phyloP scores from a whole-genome alignment of 2,329 filamentous ascomycete species.

The Talaromyces sp. region DNA sequence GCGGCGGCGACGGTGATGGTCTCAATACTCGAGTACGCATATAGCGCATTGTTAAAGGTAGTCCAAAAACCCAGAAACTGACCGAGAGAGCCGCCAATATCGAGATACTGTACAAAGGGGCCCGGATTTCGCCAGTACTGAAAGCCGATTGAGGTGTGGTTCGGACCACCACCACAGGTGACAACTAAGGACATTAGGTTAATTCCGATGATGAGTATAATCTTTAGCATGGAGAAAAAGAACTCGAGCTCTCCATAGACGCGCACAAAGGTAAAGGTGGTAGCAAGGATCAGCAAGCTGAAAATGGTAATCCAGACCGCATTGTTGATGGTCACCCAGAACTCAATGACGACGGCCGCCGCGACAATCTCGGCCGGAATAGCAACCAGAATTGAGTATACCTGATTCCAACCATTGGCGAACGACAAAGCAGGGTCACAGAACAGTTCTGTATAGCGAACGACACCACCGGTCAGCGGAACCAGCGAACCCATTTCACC shows the following conservation, averaged over 20 bases:
- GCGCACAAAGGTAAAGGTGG: slow-evolving; percentile 45
- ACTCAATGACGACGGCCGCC: slow-evolving; percentile 24
- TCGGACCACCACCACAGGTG: slow-evolving; percentile 50
- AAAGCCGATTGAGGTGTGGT: slow-evolving; percentile 48
- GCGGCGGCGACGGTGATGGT: slow-evolving; percentile 53
- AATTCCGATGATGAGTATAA: slow-evolving; percentile 49
- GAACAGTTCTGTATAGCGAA: slow-evolving; percentile 33
- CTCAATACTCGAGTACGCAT: slow-evolving; percentile 54
- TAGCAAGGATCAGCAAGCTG: slow-evolving; percentile 52
- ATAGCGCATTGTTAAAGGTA: slow-evolving; percentile 48
- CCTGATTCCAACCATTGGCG: slow-evolving; percentile 36
- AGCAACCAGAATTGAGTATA: slow-evolving; percentile 28
- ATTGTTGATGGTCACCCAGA: slow-evolving; percentile 48
- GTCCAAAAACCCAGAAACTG: slow-evolving; percentile 51
- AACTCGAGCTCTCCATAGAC: slow-evolving; percentile 53
- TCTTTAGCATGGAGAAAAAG: slow-evolving; percentile 49
- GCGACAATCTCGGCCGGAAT: slow-evolving; percentile 32
- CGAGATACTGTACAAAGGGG: slow-evolving; percentile 46
- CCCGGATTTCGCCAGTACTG: slow-evolving; percentile 48
- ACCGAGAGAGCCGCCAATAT: slow-evolving; percentile 38
- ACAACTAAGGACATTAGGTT: slow-evolving; percentile 51
- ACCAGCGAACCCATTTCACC: slow-evolving; percentile 23
- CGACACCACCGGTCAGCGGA: slow-evolving; percentile 35
- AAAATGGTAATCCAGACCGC: slow-evolving; percentile 54
- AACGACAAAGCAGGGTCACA: slow-evolving; percentile 34